A percentile compares a stretch with the other conserved stretches of the same genome.
Evolutionary conservation across 2,329 filamentous ascomycete genomes (phyloP).

Genomic region (Beauveria rudraprayagi): DNA sequence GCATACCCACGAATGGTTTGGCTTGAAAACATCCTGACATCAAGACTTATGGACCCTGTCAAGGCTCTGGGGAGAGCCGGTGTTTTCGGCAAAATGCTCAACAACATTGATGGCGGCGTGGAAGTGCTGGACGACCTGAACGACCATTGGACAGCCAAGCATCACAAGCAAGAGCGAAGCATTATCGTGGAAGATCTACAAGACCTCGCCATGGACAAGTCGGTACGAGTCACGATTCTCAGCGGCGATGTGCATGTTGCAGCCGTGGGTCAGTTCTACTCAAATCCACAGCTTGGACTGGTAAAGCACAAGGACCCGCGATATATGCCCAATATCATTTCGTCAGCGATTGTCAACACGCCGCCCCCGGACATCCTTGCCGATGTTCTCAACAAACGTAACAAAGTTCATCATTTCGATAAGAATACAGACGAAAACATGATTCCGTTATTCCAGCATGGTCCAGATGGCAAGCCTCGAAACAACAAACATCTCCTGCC

Average conservation of each 20-base stretch:
- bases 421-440: conserved; percentile 85
- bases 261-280: conserved; percentile 91
- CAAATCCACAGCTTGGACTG: conserved; percentile 70
- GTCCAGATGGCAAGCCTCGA: conserved; percentile 78
- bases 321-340: conserved; percentile 95
- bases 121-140: conserved; percentile 89
- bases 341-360: conserved; percentile 87
- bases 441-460: conserved; percentile 85
- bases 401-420: conserved; percentile 69
- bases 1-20: conserved; percentile 70
- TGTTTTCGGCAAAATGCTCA: conserved; percentile 70
- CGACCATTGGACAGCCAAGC: conserved; percentile 95
- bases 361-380: conserved; percentile 83
- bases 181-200: conserved; percentile 86
- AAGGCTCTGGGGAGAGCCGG: conserved; percentile 82
- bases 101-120: conserved; percentile 84
- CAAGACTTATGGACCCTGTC: conserved; percentile 75
- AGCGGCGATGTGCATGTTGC: conserved; percentile 91
- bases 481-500: conserved; percentile 89
- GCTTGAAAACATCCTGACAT: conserved; percentile 72
- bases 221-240: conserved; percentile 82
- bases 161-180: conserved; percentile 84
- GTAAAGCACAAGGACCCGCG: conserved; percentile 86
- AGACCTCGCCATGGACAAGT: conserved; percentile 87
- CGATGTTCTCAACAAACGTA: conserved; percentile 87